Evolutionary conservation across 164 flowering plant genomes (phyloP).

Genomic region (Magnolia changhungtana): DNA sequence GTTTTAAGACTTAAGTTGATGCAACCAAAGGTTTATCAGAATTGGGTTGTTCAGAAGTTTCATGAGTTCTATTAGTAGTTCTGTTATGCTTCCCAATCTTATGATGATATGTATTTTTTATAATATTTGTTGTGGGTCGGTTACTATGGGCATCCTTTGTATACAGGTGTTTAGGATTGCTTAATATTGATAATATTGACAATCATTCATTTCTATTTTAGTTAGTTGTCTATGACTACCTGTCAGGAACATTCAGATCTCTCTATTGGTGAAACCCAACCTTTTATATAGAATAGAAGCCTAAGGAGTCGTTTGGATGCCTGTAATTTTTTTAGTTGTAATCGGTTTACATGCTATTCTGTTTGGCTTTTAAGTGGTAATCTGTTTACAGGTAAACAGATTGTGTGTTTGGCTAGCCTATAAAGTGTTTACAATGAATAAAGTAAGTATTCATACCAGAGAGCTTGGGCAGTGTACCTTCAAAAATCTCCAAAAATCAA

Average conservation of each 20-base stretch:
- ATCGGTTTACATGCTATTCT: too few relatives aligned
- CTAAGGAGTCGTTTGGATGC: not conserved
- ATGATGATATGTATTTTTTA: not conserved
- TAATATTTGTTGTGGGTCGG: not conserved
- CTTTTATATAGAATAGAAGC: not conserved
- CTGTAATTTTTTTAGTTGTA: too few relatives aligned
- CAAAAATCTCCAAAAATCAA: too few relatives aligned
- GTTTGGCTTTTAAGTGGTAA: too few relatives aligned
- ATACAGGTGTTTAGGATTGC: not conserved
- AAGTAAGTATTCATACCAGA: too few relatives aligned
- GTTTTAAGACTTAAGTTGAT: too few relatives aligned
- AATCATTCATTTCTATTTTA: not conserved
- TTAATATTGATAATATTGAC: too few relatives aligned
- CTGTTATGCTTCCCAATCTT: not conserved
- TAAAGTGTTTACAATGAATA: too few relatives aligned
- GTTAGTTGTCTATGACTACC: not conserved
- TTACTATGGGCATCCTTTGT: not conserved
- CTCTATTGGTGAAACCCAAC: not conserved
- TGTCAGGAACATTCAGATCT: not conserved
- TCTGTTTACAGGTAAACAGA: too few relatives aligned
- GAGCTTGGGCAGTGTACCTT: too few relatives aligned
- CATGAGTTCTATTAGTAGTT: not conserved
- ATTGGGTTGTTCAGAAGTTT: not conserved
- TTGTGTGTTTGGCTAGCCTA: too few relatives aligned
- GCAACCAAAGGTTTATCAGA: not conserved